phyloP scores from a whole-genome alignment of 352 stramenopile genomes.

The Pythium vanterpoolii region DNA sequence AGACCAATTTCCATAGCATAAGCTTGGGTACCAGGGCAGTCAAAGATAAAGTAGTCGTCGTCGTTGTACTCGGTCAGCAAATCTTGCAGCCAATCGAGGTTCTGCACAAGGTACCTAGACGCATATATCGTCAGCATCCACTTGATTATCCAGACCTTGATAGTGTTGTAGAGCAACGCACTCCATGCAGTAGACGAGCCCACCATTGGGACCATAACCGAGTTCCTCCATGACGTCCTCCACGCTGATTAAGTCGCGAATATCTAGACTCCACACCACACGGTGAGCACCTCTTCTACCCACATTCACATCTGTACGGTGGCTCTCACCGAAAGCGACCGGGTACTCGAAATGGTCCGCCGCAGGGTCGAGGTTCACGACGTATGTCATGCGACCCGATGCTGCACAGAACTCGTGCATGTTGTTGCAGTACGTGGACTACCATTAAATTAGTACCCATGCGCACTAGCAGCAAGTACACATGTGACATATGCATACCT shows the following conservation, averaged over 20 bases:
- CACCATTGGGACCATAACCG: conserved; percentile 97
- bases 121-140: background rate
- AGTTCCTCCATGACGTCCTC: conserved; percentile 98
- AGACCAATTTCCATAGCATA: background rate
- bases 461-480: background rate
- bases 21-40: conserved; percentile 90
- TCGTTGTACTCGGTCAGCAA: conserved; percentile 89
- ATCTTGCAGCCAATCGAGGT: conserved; percentile 96
- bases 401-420: conserved; percentile 91
- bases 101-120: conserved; percentile 86
- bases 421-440: conserved; percentile 93
- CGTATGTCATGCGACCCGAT: conserved; percentile 85
- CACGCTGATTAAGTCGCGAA: conserved; percentile 94
- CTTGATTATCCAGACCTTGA: background rate
- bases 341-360: conserved; percentile 89
- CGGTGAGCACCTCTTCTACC: too few species aligned
- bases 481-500: conserved; percentile 38
- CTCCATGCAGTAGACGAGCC: conserved; percentile 99
- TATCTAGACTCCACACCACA: conserved; percentile 51
- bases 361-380: conserved; percentile 97
- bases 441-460: background rate
- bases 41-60: conserved; percentile 98
- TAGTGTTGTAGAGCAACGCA: conserved; percentile 31
- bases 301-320: too few species aligned
- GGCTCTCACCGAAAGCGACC: conserved; percentile 76